A percentile compares a stretch with the other conserved stretches of the same genome.
These are phyloP conservation scores for Bipolaris cookei DNA, from an alignment of 2,329 filamentous ascomycete species.

Conservation along the genomic window DNA sequence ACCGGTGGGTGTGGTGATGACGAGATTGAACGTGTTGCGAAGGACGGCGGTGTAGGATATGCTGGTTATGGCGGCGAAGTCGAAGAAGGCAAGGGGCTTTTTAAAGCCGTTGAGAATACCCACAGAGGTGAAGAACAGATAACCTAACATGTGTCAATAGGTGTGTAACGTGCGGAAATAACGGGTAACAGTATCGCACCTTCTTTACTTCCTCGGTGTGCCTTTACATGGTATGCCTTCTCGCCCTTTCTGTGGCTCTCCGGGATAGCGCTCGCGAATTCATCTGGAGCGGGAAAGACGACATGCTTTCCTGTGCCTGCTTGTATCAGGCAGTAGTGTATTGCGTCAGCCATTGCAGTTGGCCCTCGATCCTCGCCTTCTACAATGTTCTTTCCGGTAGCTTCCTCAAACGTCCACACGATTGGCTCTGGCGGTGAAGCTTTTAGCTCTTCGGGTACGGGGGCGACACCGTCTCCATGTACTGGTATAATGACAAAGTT, in stretches of 20 bases:
- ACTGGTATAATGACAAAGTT: slow-evolving; percentile 67
- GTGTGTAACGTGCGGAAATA: not conserved
- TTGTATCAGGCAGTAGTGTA: slow-evolving; percentile 49
- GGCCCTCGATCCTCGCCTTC: slow-evolving; percentile 54
- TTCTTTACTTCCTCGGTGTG: slow-evolving; percentile 69
- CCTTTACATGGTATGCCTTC: slow-evolving; percentile 69
- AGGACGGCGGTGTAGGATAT: slow-evolving; percentile 69
- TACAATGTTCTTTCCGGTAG: slow-evolving; percentile 52
- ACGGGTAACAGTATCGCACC: slow-evolving; percentile 50
- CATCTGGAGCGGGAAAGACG: slow-evolving; percentile 60
- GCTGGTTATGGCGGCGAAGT: slow-evolving; percentile 64
- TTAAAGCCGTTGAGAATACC: slow-evolving; percentile 71
- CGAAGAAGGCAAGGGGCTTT: slow-evolving; percentile 68
- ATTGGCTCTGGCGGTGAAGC: slow-evolving; percentile 59
- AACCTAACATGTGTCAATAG: slow-evolving; percentile 55
- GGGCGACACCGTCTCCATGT: slow-evolving; percentile 57
- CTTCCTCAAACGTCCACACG: slow-evolving; percentile 66
- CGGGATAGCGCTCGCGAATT: slow-evolving; percentile 66
- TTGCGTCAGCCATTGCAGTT: slow-evolving; percentile 54
- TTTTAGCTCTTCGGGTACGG: slow-evolving; percentile 49
- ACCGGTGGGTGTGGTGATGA: slow-evolving; percentile 59
- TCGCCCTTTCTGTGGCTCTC: slow-evolving; percentile 68
- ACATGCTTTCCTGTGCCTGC: slow-evolving; percentile 57
- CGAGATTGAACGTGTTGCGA: slow-evolving; percentile 70
- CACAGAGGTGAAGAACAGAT: slow-evolving; percentile 66